phyloP scores from a whole-genome alignment of 164 flowering plant genomes.

The Umbellularia californica region DNA sequence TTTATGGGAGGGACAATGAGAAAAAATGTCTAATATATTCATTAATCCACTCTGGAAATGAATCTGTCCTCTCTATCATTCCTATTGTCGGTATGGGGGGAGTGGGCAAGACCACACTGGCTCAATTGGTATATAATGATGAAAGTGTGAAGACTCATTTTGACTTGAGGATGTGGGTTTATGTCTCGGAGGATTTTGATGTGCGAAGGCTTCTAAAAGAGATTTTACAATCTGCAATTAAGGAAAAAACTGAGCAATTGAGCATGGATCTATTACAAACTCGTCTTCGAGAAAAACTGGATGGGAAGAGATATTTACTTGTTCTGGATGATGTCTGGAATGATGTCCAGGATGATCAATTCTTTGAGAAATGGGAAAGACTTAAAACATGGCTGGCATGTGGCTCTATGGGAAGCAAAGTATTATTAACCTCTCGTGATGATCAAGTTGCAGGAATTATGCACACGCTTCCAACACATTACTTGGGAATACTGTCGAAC shows the following conservation, averaged over 20 bases:
- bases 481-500: no score
- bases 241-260: not conserved
- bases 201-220: not conserved
- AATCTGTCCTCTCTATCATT: not conserved
- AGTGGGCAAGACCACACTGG: slow-evolving; percentile 5
- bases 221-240: not conserved
- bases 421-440: slow-evolving; percentile 12
- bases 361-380: not conserved
- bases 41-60: not conserved
- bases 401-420: slow-evolving; percentile 2
- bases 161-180: slow-evolving; percentile 1
- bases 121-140: slow-evolving; percentile 6
- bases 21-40: not conserved
- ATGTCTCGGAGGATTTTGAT: not conserved
- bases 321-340: slow-evolving; percentile 15
- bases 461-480: not conserved
- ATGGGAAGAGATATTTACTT: slow-evolving; percentile 9
- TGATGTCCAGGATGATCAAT: not conserved
- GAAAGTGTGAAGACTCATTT: not conserved
- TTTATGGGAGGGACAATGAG: not conserved
- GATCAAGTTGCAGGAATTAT: slow-evolving; percentile 4
- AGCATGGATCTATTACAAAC: not conserved
- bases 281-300: not conserved
- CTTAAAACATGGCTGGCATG: not conserved
- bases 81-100: slow-evolving; percentile 1